Evolutionary conservation across 1,284 basidiomycete species (phyloP), one percentile per base, ranked within the genome.

Genomic region (Cryptococcus deneoformans): DNA sequence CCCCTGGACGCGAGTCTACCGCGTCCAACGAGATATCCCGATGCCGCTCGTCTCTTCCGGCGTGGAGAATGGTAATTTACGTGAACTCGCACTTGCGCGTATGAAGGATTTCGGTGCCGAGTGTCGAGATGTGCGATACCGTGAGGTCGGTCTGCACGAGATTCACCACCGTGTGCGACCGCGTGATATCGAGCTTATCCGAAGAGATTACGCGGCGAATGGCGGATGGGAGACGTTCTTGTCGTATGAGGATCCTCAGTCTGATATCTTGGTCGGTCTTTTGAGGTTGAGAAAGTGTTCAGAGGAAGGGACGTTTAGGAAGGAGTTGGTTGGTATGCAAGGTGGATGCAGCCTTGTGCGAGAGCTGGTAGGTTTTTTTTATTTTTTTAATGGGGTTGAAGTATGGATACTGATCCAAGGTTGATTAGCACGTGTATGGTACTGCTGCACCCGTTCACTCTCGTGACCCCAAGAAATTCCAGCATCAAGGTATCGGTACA

Each of bases 191-290:
- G 96, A 99, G 78, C 87, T 99, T n/a, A 85, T 99, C 40, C 86
- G 96, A 53, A 83, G 96, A 51, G 96, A 99, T 77, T 99, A 99
- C 77, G 82, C 89, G 2, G 96, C 96, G 35, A 99, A 99, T 69
- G 95, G 92, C 3, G 91, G 95, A 29, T 99, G 96, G 96, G 96
- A 99, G 79, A 98, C 95, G 0, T 99, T 99, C 84, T 80, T 99
- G 14, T 94, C 93, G 20, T 99, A 99, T 75, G 96, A 99, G 79
- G 96, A 99, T 77, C 94, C 95, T 3, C 91, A 93, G 75, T 86
- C 86, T 60, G 96, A 99, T 70, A 99, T 99, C 71, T 86, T 99
- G 51, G 87, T 99, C 58, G 96, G 96, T 10, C 80, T 99, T 35
- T 81, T 99, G 50, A 86, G 96, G 16, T 79, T 99, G 69, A 83